Evolutionary conservation across 768 basidiomycete genomes (phyloP), one percentile per base, ranked within the genome.

Genomic region (Termitomyces titanicus): DNA sequence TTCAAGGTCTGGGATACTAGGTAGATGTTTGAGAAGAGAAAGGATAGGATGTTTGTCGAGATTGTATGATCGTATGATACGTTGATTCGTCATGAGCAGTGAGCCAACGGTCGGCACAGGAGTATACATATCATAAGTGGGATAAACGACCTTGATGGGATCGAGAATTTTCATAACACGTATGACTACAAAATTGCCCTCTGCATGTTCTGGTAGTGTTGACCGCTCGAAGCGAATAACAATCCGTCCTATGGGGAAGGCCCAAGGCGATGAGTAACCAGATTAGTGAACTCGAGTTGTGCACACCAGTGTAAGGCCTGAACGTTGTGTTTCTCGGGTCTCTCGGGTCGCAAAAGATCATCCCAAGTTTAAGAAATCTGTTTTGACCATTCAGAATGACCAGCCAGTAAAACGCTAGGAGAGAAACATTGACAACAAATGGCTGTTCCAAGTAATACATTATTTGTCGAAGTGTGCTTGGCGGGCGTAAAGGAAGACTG

Each of bases 181-280:
- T 66, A 69, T 1, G 67, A 68, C 17, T 69, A 71, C 11, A 64
- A 65, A 10, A 68, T 60, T 39, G 68, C 67, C 46, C 59, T 71
- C 40, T 64, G 64, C 35, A 63, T 68, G 38, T 67, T 66, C 2
- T 61, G 57, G 54, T 40, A 60, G 51, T 8, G 47, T 27, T 10
- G 60, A 59, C 6, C 46, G 48, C 50, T 63, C 62, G 45, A 63
- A 59, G 13, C 58, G 62, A 0, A 52, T 53, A n/a, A 61, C 38
- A 1, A 55, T 51, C 12, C 44, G 48, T 11, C 62, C 62, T 56
- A 24, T 33, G 12, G 18, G 38, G 18, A 18, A 39, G 38, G 18
- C 18, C 38, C 38, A 15, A 39, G 4, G 12, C 12, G 5, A 39
- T 39, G 12, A 18, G 18, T 13, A 39, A 39, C 12, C 38, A 39